These are phyloP conservation scores for Pythium coloratum DNA, from an alignment of 352 stramenopile species.

Conservation along the genomic window DNA sequence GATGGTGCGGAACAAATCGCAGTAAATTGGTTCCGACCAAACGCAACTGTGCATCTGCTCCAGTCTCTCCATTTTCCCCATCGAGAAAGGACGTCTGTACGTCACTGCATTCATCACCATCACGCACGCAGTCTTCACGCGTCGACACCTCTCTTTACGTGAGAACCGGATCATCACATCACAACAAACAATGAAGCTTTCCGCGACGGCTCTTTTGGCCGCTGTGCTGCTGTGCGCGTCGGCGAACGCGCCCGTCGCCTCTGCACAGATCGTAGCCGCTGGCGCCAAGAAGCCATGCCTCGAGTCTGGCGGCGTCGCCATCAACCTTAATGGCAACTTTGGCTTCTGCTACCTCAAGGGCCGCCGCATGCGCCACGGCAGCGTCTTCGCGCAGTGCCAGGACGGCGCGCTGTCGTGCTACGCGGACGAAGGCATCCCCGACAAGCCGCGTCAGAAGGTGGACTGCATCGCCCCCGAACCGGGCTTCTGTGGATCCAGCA, in stretches of 20 bases:
- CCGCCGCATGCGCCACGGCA: constrained; percentile 38
- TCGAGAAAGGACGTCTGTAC: not conserved
- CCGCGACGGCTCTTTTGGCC: not conserved
- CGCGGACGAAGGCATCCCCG: constrained; percentile 43
- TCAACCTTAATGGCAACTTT: constrained; percentile 39
- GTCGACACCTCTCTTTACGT: not conserved
- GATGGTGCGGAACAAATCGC: not conserved
- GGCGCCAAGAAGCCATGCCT: constrained; percentile 35
- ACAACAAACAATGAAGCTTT: not conserved
- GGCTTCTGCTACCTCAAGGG: constrained; percentile 52
- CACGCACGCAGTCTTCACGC: not conserved
- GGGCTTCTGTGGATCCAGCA: constrained; percentile 33
- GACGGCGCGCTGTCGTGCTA: constrained; percentile 41
- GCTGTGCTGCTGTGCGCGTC: not conserved
- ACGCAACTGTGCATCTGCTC: not conserved
- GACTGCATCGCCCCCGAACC: constrained; percentile 35
- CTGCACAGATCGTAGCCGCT: constrained; percentile 14
- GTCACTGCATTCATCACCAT: not conserved
- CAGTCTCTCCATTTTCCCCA: not conserved
- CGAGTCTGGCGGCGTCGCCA: constrained; percentile 30
- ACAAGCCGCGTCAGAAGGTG: constrained; percentile 33
- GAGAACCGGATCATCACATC: not conserved
- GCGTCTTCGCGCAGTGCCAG: constrained; percentile 41
- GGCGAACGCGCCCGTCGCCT: not conserved
- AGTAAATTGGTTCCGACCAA: constrained; percentile 1